Percentiles rank a stretch among this genome's conserved stretches.
Conservation (phyloP, 2,329 filamentous ascomycete species). For the Talaromyces sp. region DNA sequence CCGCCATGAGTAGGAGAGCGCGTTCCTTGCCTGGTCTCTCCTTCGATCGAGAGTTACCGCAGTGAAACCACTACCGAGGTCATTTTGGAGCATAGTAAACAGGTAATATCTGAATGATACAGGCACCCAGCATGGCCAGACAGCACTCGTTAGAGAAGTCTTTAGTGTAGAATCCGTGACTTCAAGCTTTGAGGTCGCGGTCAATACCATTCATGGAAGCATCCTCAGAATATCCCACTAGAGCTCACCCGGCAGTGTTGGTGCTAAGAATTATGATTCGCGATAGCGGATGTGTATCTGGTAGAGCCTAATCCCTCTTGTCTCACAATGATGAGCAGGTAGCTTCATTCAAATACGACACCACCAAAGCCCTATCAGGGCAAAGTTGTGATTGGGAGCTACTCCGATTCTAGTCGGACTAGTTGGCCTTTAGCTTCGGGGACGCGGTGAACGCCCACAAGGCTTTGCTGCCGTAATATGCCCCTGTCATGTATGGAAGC, state of each 20-base stretch:
- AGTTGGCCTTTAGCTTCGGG: background rate
- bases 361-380: background rate
- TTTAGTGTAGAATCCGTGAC: background rate
- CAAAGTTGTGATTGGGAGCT: background rate
- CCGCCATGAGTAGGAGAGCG: background rate
- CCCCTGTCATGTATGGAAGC: background rate
- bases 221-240: background rate
- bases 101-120: background rate
- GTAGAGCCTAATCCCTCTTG: background rate
- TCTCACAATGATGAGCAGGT: background rate
- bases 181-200: background rate
- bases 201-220: background rate
- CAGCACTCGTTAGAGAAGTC: background rate
- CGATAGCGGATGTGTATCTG: background rate
- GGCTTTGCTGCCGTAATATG: background rate
- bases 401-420: background rate
- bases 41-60: background rate
- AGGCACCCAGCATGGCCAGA: background rate
- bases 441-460: background rate
- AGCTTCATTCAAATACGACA: background rate
- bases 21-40: background rate
- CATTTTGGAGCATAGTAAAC: background rate
- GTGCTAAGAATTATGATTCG: background rate
- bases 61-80: background rate
- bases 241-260: background rate